These are phyloP conservation scores for Closterium sp. DNA, from an alignment of 139 green algal genomes.

Conservation along the genomic window DNA sequence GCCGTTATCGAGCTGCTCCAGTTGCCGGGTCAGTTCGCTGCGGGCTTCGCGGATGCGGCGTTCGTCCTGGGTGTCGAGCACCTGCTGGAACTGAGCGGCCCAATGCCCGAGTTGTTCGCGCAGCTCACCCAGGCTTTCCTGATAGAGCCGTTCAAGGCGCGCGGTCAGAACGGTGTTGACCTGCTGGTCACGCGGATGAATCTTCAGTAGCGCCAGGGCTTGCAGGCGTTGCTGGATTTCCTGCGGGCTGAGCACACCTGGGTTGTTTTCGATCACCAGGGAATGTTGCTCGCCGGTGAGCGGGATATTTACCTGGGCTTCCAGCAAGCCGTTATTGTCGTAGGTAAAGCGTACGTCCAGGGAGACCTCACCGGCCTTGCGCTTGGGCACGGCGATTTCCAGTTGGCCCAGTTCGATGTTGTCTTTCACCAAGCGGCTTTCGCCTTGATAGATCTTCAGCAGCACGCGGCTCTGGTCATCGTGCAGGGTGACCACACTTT, in stretches of 20 bases:
- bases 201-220: background rate
- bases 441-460: too few species aligned
- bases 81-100: background rate
- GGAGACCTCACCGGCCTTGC: too few species aligned
- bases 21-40: too few species aligned
- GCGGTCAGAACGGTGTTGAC: background rate
- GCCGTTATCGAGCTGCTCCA: too few species aligned
- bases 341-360: background rate
- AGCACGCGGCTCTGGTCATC: too few species aligned
- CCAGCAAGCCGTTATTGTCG: background rate
- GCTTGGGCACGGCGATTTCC: too few species aligned
- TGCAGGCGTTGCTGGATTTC: background rate
- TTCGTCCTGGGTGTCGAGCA: background rate
- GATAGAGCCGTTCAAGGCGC: background rate
- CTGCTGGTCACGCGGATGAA: background rate
- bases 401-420: too few species aligned
- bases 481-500: too few species aligned
- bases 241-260: background rate
- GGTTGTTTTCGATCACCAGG: background rate
- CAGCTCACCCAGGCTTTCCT: background rate
- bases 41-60: background rate
- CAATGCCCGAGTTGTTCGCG: background rate
- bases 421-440: too few species aligned
- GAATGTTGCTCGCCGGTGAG: background rate
- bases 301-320: background rate